Conservation (phyloP, 2,329 filamentous ascomycete genomes). For the Knoxdaviesia proteae region DNA sequence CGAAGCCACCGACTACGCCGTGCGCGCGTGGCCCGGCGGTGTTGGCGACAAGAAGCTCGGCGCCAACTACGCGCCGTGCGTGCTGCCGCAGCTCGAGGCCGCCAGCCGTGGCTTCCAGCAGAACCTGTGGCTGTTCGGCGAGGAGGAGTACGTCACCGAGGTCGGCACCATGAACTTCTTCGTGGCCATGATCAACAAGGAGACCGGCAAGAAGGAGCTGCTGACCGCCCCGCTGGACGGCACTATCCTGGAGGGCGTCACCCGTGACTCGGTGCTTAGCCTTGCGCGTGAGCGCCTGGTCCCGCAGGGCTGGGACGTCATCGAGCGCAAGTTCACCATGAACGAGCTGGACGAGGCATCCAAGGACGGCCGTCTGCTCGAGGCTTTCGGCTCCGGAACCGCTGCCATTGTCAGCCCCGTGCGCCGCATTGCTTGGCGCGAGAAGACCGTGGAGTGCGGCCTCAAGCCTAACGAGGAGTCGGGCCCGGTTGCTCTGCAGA, state of each 20-base stretch:
- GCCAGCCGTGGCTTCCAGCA: constrained; percentile 87
- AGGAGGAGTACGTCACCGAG: constrained; percentile 90
- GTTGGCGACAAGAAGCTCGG: constrained; percentile 97
- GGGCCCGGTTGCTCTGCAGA: constrained; percentile 61
- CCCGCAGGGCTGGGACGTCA: constrained; percentile 72
- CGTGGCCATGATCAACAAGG: constrained; percentile 62
- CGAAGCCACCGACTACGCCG: constrained; percentile 90
- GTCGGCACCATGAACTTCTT: constrained; percentile 99
- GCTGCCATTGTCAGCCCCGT: constrained; percentile 88
- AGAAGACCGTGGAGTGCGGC: constrained; percentile 62
- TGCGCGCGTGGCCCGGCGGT: constrained; percentile 92
- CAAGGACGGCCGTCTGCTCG: constrained; percentile 65
- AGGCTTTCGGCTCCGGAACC: constrained; percentile 86
- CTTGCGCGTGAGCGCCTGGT: constrained; percentile 67
- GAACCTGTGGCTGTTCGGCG: constrained; percentile 93
- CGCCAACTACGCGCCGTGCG: constrained; percentile 97
- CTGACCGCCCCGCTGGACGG: constrained; percentile 91
- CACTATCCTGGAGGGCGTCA: constrained; percentile 90
- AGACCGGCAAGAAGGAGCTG: constrained; percentile 78
- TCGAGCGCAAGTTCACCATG: constrained; percentile 87
- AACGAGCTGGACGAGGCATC: constrained; percentile 62
- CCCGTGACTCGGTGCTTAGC: constrained; percentile 71
- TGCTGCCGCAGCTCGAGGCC: constrained; percentile 86
- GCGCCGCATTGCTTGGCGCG: constrained; percentile 74
- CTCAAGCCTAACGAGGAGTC: constrained; percentile 66